A percentile compares a stretch with the other conserved stretches of the same genome.
phyloP scores from a whole-genome alignment of 768 basidiomycete species.

The Hydnum rufescens region DNA sequence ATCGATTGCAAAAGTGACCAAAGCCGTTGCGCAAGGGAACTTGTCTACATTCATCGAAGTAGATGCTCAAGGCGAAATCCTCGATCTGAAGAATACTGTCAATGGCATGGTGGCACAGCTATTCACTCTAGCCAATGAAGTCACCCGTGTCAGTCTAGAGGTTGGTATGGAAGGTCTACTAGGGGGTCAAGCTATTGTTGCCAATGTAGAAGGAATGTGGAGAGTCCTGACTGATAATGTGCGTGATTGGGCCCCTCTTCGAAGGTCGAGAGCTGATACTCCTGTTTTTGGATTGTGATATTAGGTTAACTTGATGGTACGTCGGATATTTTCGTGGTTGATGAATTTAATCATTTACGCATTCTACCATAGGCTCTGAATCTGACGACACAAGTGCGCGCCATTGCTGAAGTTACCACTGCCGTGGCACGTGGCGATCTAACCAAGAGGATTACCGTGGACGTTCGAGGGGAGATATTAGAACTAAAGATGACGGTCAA shows the following conservation, averaged over 20 bases:
- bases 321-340: neutral
- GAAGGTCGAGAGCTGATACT: neutral
- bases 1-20: constrained; percentile 83
- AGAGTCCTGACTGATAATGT: constrained; percentile 13
- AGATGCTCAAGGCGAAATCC: constrained; percentile 25
- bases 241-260: neutral
- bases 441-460: constrained; percentile 54
- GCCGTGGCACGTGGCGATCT: constrained; percentile 25
- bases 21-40: constrained; percentile 85
- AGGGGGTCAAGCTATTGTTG: constrained; percentile 14
- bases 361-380: constrained; percentile 7
- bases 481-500: constrained; percentile 76
- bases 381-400: constrained; percentile 16
- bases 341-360: too few relatives aligned
- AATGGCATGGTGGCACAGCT: constrained; percentile 15
- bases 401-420: constrained; percentile 17
- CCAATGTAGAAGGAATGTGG: constrained; percentile 28
- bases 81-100: constrained; percentile 23
- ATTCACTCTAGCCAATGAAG: constrained; percentile 10
- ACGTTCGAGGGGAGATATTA: constrained; percentile 81
- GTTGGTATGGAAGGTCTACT: constrained; percentile 25
- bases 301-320: constrained; percentile 10
- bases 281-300: neutral
- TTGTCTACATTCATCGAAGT: constrained; percentile 53
- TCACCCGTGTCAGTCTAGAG: constrained; percentile 22